Evolutionary conservation across 129 eudicot genomes (phyloP).

Genomic region (Arctium minus): DNA sequence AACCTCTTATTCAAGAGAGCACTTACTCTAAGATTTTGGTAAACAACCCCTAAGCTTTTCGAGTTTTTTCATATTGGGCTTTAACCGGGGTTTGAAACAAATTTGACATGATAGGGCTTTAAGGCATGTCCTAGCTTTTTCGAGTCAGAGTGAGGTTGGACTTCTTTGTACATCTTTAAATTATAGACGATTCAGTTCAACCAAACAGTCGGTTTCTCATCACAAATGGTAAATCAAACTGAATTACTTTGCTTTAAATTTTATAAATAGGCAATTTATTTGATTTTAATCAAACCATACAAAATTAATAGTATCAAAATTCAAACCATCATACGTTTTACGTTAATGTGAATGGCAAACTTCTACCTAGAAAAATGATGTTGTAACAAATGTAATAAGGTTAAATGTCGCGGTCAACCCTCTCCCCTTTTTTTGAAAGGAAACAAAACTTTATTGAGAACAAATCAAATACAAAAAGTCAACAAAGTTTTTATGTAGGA

Average conservation of each 20-base stretch:
- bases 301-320: background rate
- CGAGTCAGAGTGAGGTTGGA: background rate
- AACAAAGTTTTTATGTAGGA: too few species aligned
- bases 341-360: background rate
- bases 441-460: too few species aligned
- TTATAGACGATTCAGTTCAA: background rate
- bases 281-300: background rate
- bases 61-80: background rate
- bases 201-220: background rate
- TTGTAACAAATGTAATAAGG: background rate
- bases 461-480: too few species aligned
- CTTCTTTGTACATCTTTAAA: background rate
- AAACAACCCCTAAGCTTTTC: background rate
- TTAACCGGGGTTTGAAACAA: background rate
- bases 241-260: background rate
- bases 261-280: too few species aligned
- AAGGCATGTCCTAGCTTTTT: background rate
- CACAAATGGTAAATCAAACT: background rate
- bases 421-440: background rate
- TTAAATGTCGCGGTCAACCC: background rate
- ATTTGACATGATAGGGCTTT: background rate
- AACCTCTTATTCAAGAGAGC: too few species aligned
- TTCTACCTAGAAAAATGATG: constrained; percentile 3
- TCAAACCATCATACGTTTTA: background rate
- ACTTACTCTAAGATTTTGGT: too few species aligned